Evolutionary conservation across 2,329 filamentous ascomycete genomes (phyloP).

Genomic region (Colletotrichum tropicale): DNA sequence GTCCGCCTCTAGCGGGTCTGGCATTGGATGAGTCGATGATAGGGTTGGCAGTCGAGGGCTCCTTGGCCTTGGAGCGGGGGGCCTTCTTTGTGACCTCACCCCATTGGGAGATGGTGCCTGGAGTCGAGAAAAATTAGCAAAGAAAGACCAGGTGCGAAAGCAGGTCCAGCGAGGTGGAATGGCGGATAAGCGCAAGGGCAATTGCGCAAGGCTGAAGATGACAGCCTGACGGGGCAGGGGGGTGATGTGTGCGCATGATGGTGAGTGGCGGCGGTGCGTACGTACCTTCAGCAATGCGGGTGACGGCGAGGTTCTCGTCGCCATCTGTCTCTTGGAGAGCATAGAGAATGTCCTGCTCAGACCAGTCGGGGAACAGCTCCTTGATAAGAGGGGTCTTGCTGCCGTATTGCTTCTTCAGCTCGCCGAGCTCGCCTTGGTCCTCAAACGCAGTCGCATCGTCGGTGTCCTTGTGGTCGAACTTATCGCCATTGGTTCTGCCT

Average conservation of each 20-base stretch:
- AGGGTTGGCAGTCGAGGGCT: conserved; percentile 58
- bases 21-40: conserved; percentile 49
- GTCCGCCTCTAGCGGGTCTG: conserved; percentile 64
- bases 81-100: conserved; percentile 84
- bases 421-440: conserved; percentile 88
- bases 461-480: conserved; percentile 58
- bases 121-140: conserved; percentile 29
- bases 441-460: conserved; percentile 64
- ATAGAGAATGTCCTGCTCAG: conserved; percentile 91
- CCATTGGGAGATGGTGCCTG: conserved; percentile 83
- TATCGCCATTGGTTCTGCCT: conserved; percentile 74
- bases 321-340: conserved; percentile 88
- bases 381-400: conserved; percentile 80
- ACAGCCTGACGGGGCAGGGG: conserved; percentile 4
- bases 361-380: conserved; percentile 96
- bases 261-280: conserved; percentile 5
- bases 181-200: background rate
- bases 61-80: conserved; percentile 74
- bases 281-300: conserved; percentile 80
- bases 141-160: background rate
- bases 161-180: background rate
- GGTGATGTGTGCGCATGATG: background rate
- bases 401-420: conserved; percentile 90
- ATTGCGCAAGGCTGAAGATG: conserved; percentile 2
- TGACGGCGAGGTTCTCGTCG: conserved; percentile 75